Evolutionary conservation across 2,329 filamentous ascomycete genomes (phyloP), one percentile per base, ranked within the genome.

Genomic region (Microdochium trichocladiopsis): DNA sequence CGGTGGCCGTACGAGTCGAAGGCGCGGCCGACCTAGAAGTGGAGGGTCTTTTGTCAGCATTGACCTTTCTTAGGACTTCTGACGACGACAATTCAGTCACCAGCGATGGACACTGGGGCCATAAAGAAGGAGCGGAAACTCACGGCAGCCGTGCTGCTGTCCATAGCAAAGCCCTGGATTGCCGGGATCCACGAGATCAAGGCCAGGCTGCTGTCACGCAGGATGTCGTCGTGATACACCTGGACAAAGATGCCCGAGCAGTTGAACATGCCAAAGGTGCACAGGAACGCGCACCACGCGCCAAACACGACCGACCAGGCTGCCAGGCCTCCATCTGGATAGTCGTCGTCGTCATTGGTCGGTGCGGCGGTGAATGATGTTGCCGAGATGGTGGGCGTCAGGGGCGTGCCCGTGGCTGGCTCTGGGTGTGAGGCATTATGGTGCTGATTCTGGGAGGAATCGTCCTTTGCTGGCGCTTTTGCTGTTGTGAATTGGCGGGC

Each of bases 1-100:
- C 75, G 72, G 1, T 83, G 79, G 0, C 84, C 84, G 58, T 80
- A 79, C 55, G 72, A 75, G 60, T 87, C 84, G 58, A 77, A 85
- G 2, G 82, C 53, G 47, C 76, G 78, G 0, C 83, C 82, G 55
- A 61, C 60, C 57, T 59, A 28, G 11, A 2, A 12, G 10, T 21
- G 16, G 66, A 59, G 2, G 48, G 70, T 66, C 55, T 62, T n/a
- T n/a, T n/a, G n/a, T n/a, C n/a, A n/a, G 63, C 50, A 61, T 36
- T 25, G 22, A 16, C 18, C 25, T 36, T 53, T 4, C 58, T 14
- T 14, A n/a, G 25, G 51, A 11, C 52, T 36, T 14, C 6, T 16
- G n/a, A 25, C 37, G 16, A 18, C 22, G 36, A 16, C 9, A 28
- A 3, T 3, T 22, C 12, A n/a, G 3, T 21, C 14, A 8, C 28